Evolutionary conservation across 164 flowering plant genomes (phyloP).

Genomic region (Sextonia rubra): DNA sequence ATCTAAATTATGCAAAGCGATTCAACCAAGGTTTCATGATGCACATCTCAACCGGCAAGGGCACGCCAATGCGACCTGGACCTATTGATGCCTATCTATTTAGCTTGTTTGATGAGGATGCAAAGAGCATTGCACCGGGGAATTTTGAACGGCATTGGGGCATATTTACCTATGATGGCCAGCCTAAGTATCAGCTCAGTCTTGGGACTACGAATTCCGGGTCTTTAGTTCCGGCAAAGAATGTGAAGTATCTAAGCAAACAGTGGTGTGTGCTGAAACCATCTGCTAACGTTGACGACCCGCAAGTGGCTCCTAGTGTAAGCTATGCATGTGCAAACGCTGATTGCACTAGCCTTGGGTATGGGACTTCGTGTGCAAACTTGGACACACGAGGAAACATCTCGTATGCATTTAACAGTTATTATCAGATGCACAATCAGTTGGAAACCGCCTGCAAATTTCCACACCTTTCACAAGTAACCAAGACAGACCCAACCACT

Average conservation of each 20-base stretch:
- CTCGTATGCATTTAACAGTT: conserved; percentile 83
- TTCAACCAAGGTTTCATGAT: conserved; percentile 92
- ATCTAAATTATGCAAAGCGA: conserved; percentile 47
- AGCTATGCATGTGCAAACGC: conserved; percentile 70
- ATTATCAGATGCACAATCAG: conserved; percentile 69
- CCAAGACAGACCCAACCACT: conserved; percentile 51
- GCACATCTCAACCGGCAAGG: conserved; percentile 54
- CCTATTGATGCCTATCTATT: conserved; percentile 75
- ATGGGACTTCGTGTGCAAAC: conserved; percentile 58
- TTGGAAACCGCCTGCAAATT: conserved; percentile 67
- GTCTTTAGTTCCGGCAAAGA: conserved; percentile 35
- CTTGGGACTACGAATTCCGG: conserved; percentile 62
- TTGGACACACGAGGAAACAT: conserved; percentile 67
- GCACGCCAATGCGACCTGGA: conserved; percentile 78
- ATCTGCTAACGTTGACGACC: conserved; percentile 45
- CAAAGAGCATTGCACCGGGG: conserved; percentile 76
- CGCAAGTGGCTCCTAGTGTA: conserved; percentile 53
- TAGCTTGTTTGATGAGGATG: conserved; percentile 86
- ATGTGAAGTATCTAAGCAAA: conserved; percentile 35
- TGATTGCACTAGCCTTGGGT: conserved; percentile 84
- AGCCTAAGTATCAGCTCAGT: conserved; percentile 60
- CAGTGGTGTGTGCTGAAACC: conserved; percentile 81
- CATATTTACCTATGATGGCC: conserved; percentile 62
- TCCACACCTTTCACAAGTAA: conserved; percentile 38
- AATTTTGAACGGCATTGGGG: conserved; percentile 97